Percentiles rank a stretch among this genome's conserved stretches.
These are phyloP conservation scores for Trichophyton verrucosum DNA, from an alignment of 2,329 filamentous ascomycete species.

Conservation along the genomic window DNA sequence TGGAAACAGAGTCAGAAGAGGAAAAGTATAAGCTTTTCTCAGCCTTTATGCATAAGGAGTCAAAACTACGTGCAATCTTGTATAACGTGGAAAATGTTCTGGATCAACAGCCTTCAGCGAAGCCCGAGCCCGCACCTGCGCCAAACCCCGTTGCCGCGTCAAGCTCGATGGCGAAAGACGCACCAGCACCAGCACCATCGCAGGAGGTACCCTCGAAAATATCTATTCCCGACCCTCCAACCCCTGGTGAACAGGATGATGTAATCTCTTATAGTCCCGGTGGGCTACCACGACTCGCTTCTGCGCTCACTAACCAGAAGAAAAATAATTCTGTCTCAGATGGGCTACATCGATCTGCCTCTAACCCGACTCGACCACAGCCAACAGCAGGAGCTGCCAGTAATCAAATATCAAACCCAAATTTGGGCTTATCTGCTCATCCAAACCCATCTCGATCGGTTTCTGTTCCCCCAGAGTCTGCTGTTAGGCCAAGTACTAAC, in stretches of 20 bases:
- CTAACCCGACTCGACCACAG: conserved; percentile 15
- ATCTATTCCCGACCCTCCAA: neutral
- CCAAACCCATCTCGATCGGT: conserved; percentile 10
- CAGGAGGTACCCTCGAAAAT: neutral
- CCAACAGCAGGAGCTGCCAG: neutral
- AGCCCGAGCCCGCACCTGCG: conserved; percentile 6
- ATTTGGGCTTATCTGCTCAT: neutral
- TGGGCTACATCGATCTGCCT: conserved; percentile 18
- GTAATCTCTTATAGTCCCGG: conserved; percentile 41
- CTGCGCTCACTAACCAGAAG: conserved; percentile 15
- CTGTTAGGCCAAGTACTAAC: conserved; percentile 8
- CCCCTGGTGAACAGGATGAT: conserved; percentile 14
- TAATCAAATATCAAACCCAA: neutral
- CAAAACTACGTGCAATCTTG: conserved; percentile 36
- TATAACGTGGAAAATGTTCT: conserved; percentile 36
- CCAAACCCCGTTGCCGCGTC: neutral
- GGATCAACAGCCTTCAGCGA: conserved; percentile 11
- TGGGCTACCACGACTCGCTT: conserved; percentile 37
- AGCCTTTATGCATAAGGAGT: conserved; percentile 38
- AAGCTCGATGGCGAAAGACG: neutral
- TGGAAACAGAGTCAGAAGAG: conserved; percentile 35
- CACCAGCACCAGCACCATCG: neutral
- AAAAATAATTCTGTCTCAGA: conserved; percentile 7
- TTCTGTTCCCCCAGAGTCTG: conserved; percentile 15
- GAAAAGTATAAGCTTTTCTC: conserved; percentile 44